A percentile compares a stretch with the other conserved stretches of the same genome.
These are phyloP conservation scores for Sporothrix mexicana DNA, from an alignment of 2,329 filamentous ascomycete genomes.

Conservation along the genomic window DNA sequence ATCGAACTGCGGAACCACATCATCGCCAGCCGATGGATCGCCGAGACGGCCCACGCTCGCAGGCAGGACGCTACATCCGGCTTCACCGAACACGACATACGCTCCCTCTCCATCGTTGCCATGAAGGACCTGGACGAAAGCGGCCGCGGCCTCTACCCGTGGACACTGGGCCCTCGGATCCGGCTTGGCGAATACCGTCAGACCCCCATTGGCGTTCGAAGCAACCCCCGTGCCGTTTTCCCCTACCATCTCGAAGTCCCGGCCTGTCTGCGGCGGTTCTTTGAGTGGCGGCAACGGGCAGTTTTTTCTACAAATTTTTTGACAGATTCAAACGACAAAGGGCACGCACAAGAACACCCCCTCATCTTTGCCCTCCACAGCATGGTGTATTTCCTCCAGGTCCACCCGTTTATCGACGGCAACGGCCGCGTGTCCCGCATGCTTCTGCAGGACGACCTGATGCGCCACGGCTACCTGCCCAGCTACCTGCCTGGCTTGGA, in stretches of 20 bases:
- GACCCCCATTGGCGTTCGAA: neutral
- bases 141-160: neutral
- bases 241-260: slow-evolving; percentile 3
- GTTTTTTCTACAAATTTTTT: no score
- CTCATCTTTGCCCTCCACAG: neutral
- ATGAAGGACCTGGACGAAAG: neutral
- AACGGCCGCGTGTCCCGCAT: neutral
- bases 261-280: neutral
- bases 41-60: neutral
- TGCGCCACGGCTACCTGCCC: slow-evolving; percentile 10
- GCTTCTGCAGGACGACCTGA: slow-evolving; percentile 6
- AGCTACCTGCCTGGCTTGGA: neutral
- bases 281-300: neutral
- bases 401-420: slow-evolving; percentile 3
- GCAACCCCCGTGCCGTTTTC: neutral
- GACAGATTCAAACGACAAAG: no score
- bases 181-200: slow-evolving; percentile 7
- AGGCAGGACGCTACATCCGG: neutral
- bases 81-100: neutral
- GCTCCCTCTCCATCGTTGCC: neutral
- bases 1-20: slow-evolving; percentile 4
- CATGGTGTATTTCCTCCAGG: slow-evolving; percentile 12
- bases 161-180: neutral
- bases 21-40: slow-evolving; percentile 3
- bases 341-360: neutral